phyloP scores from a whole-genome alignment of 768 basidiomycete genomes.

The Chalciporus piperatus region DNA sequence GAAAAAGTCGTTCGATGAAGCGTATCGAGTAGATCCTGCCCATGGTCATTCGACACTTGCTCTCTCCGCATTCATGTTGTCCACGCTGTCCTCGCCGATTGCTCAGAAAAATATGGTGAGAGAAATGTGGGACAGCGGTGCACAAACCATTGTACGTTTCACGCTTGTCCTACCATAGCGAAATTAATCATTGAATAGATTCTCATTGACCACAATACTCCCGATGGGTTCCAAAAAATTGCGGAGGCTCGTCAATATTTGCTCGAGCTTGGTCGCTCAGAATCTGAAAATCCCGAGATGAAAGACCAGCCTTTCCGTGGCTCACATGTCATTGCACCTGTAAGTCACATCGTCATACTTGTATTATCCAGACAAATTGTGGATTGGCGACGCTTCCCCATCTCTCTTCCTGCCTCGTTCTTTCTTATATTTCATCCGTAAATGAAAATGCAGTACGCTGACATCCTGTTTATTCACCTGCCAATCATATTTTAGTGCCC shows the following conservation, averaged over 20 bases:
- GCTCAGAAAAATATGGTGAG: slow-evolving; percentile 67
- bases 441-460: slow-evolving; percentile 15
- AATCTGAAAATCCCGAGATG: slow-evolving; percentile 46
- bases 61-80: slow-evolving; percentile 82
- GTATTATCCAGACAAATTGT: not conserved
- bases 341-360: slow-evolving; percentile 37
- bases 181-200: slow-evolving; percentile 45
- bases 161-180: not conserved
- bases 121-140: slow-evolving; percentile 91
- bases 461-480: slow-evolving; percentile 1
- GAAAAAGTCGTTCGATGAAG: slow-evolving; percentile 56
- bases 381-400: not conserved
- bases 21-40: slow-evolving; percentile 38
- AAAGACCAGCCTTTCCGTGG: slow-evolving; percentile 44
- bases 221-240: slow-evolving; percentile 71
- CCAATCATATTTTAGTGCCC: slow-evolving; percentile 61
- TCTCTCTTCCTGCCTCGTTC: not conserved
- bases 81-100: slow-evolving; percentile 60
- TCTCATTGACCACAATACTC: slow-evolving; percentile 81
- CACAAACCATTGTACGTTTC: slow-evolving; percentile 64
- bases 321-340: slow-evolving; percentile 86
- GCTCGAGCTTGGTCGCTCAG: slow-evolving; percentile 59
- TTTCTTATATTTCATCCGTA: slow-evolving; percentile 9
- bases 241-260: slow-evolving; percentile 77
- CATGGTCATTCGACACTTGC: slow-evolving; percentile 59